phyloP scores from a whole-genome alignment of 2,329 filamentous ascomycete species.

The Ophiostoma tasmaniense region DNA sequence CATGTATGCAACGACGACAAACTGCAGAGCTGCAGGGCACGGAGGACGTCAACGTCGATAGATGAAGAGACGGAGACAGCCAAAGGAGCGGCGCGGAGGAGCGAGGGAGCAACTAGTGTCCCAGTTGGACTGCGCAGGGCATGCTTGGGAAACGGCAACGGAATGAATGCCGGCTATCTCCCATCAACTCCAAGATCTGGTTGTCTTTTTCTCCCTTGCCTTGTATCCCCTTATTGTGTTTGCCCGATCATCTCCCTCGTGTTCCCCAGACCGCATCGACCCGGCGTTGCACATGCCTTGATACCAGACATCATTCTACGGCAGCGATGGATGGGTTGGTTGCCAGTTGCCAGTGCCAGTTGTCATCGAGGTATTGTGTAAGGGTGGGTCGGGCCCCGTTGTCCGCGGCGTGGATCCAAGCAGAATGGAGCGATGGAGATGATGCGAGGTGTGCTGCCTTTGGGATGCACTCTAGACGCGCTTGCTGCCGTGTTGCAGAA shows the following conservation, averaged over 20 bases:
- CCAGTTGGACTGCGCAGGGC: not conserved
- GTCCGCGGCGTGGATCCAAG: not conserved
- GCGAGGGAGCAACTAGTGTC: not conserved
- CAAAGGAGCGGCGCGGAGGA: not conserved
- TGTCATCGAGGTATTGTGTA: not conserved
- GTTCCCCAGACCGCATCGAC: not conserved
- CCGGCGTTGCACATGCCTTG: not conserved
- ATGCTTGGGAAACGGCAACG: not conserved
- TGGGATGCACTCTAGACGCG: not conserved
- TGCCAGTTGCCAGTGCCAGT: not conserved
- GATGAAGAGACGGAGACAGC: not conserved
- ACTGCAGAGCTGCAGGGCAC: not conserved
- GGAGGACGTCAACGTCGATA: not conserved
- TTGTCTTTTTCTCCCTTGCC: not conserved
- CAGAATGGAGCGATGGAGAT: not conserved
- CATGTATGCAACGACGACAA: not conserved
- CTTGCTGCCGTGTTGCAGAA: conserved; percentile 1
- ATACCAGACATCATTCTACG: not conserved
- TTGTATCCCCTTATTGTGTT: not conserved
- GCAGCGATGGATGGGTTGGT: not conserved
- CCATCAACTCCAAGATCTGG: not conserved
- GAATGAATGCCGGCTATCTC: not conserved
- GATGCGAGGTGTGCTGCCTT: not conserved
- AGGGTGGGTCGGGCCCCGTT: not conserved
- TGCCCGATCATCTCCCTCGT: not conserved